These are phyloP conservation scores for Magnaporthiopsis rhizophila DNA, from an alignment of 2,329 filamentous ascomycete genomes.

Conservation along the genomic window DNA sequence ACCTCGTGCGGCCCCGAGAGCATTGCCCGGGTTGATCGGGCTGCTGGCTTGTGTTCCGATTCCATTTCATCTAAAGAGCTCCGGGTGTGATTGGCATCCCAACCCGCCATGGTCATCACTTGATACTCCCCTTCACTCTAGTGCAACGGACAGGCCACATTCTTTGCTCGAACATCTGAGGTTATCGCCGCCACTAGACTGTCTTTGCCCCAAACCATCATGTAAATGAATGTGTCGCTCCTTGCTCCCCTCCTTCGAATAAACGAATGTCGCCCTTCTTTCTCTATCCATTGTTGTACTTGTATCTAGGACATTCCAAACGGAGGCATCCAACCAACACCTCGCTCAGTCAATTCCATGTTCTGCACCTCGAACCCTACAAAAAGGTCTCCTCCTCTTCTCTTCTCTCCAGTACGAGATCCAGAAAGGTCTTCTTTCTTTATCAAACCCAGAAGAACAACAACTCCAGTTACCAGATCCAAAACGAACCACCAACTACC, in stretches of 20 bases:
- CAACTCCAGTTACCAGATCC: neutral
- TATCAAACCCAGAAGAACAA: neutral
- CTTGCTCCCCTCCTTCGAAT: neutral
- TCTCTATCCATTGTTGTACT: neutral
- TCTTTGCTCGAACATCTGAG: slow-evolving; percentile 2
- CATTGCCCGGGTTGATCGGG: neutral
- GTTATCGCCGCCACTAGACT: slow-evolving; percentile 5
- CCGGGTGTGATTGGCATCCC: too few species aligned
- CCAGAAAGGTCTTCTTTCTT: neutral
- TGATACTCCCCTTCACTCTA: neutral
- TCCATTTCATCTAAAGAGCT: neutral
- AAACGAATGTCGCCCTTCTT: neutral
- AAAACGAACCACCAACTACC: neutral
- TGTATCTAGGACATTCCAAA: neutral
- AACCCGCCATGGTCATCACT: neutral
- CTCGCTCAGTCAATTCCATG: neutral
- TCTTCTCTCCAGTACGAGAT: neutral
- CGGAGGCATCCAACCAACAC: neutral
- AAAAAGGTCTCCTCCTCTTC: neutral
- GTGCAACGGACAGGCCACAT: too few species aligned
- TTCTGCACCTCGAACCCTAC: neutral
- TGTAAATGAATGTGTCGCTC: neutral
- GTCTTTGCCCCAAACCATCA: neutral
- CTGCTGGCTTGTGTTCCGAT: neutral
- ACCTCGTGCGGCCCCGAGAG: neutral